Evolutionary conservation across 2,329 filamentous ascomycete genomes (phyloP), one percentile per base, ranked within the genome.

Genomic region (Colletotrichum orchidophilum): DNA sequence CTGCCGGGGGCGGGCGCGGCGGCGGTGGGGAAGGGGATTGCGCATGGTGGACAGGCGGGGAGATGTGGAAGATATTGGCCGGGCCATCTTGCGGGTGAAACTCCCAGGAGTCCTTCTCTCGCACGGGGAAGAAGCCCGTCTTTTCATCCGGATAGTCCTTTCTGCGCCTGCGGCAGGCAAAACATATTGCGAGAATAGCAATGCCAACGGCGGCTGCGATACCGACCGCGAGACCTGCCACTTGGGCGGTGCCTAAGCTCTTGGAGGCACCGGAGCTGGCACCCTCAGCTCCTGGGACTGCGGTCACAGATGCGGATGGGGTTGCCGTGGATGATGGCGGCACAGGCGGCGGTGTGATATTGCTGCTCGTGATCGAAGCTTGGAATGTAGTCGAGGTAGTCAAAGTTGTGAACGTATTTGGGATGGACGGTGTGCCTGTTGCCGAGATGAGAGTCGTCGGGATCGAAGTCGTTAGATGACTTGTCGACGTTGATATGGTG

Each of bases 151-250:
- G 79, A 61, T 82, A 82, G 24, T 79, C 82, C 75, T 78, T 81
- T 60, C 80, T 81, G n/a, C 86, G 83, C 9, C 79, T 75, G 61
- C 78, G 80, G 55, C 85, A 81, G 3, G 83, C 81, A 15, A 87
- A 65, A 8, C 88, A 74, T 27, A 90, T 83, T 13, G 87, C 76
- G 5, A 81, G 82, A 31, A 89, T 75, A 6, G 84, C 86, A 21
- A 91, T 74, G 5, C 84, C 72, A 3, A 71, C 15, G 0, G 70
- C 73, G 18, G 67, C 73, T 7, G 64, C 71, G 13, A 74, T 42
- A 27, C 73, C 73, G 15, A 74, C 71, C 13, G 73, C 52, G 8
- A 74, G 57, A 12, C 73, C 73, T 29, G 68, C 67, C 15, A 74
- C 57, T 46, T 74, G 73, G 3, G 55, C 54, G 6, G 73, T 73